A percentile compares a stretch with the other conserved stretches of the same genome.
Evolutionary conservation across 2,329 filamentous ascomycete species (phyloP).

Genomic region (Aspergillus fructus): DNA sequence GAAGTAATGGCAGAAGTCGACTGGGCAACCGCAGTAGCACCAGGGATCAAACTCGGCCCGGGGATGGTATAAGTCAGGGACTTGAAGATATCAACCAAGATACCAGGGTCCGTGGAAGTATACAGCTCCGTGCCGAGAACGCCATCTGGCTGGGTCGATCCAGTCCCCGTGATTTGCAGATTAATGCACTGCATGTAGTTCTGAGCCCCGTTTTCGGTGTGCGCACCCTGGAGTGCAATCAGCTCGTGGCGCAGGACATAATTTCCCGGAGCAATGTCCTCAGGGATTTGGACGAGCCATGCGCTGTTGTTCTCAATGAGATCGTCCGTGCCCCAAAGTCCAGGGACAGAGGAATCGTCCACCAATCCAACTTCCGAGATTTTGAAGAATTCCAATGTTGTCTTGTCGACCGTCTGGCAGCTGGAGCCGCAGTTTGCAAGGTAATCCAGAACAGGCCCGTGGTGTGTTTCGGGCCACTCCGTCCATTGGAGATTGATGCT

Average conservation of each 20-base stretch:
- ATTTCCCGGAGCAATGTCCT: conserved; percentile 45
- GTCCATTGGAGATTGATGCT: conserved; percentile 60
- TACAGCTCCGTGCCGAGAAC: conserved; percentile 54
- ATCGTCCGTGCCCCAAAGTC: conserved; percentile 55
- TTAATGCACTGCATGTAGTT: conserved; percentile 59
- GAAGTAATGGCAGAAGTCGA: conserved; percentile 17
- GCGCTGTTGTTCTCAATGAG: conserved; percentile 51
- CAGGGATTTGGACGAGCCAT: conserved; percentile 47
- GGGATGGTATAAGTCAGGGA: conserved; percentile 18
- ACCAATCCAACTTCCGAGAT: conserved; percentile 56
- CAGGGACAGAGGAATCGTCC: conserved; percentile 39
- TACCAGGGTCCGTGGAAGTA: conserved; percentile 55
- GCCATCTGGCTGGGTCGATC: conserved; percentile 46
- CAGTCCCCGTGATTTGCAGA: conserved; percentile 55
- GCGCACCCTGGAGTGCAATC: conserved; percentile 49
- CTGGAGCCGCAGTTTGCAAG: conserved; percentile 57
- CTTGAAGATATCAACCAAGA: conserved; percentile 57
- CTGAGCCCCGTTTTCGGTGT: conserved; percentile 44
- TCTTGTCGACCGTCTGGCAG: conserved; percentile 53
- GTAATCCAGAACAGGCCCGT: conserved; percentile 63
- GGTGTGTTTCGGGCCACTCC: conserved; percentile 62
- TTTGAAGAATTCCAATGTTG: conserved; percentile 59
- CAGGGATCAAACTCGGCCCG: conserved; percentile 16
- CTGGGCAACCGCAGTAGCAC: conserved; percentile 14
- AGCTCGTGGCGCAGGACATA: conserved; percentile 55